Evolutionary conservation across 805 yeast genomes (phyloP).

Genomic region (Zygoascus bituminiphila): DNA sequence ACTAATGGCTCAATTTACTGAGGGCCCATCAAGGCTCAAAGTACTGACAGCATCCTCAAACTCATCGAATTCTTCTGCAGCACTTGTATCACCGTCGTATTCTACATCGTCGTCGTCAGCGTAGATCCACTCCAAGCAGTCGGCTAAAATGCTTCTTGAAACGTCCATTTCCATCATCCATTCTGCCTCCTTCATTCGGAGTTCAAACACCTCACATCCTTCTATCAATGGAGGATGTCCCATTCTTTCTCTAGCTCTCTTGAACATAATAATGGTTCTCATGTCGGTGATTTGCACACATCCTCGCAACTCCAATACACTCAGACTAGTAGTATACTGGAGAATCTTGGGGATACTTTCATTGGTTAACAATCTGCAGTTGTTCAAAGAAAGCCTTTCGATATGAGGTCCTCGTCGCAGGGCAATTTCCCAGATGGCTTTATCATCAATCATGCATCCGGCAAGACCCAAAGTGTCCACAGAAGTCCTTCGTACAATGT

Average conservation of each 20-base stretch:
- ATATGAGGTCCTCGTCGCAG: slow-evolving; percentile 40
- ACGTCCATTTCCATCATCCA: slow-evolving; percentile 46
- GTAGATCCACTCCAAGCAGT: slow-evolving; percentile 45
- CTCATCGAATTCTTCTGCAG: too few relatives aligned
- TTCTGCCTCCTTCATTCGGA: slow-evolving; percentile 53
- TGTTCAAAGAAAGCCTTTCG: slow-evolving; percentile 65
- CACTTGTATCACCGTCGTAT: too few relatives aligned
- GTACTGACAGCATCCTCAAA: too few relatives aligned
- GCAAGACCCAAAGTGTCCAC: slow-evolving; percentile 76
- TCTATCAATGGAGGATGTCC: slow-evolving; percentile 56
- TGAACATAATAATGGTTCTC: slow-evolving; percentile 60
- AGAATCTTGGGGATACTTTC: slow-evolving; percentile 47
- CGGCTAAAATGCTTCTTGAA: slow-evolving; percentile 50
- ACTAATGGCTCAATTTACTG: too few relatives aligned
- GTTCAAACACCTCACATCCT: slow-evolving; percentile 64
- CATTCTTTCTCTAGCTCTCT: slow-evolving; percentile 31
- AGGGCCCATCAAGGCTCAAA: too few relatives aligned
- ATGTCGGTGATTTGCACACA: slow-evolving; percentile 49
- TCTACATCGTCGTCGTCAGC: slow-evolving; percentile 16
- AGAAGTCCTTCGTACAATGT: slow-evolving; percentile 47
- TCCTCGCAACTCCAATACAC: slow-evolving; percentile 71
- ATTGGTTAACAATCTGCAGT: slow-evolving; percentile 54
- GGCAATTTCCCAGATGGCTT: slow-evolving; percentile 74
- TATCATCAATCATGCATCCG: slow-evolving; percentile 75
- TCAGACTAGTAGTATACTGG: slow-evolving; percentile 48